Percentiles rank a stretch among this genome's conserved stretches.
Evolutionary conservation across 768 basidiomycete genomes (phyloP).

Genomic region (Podaxis rugospora): DNA sequence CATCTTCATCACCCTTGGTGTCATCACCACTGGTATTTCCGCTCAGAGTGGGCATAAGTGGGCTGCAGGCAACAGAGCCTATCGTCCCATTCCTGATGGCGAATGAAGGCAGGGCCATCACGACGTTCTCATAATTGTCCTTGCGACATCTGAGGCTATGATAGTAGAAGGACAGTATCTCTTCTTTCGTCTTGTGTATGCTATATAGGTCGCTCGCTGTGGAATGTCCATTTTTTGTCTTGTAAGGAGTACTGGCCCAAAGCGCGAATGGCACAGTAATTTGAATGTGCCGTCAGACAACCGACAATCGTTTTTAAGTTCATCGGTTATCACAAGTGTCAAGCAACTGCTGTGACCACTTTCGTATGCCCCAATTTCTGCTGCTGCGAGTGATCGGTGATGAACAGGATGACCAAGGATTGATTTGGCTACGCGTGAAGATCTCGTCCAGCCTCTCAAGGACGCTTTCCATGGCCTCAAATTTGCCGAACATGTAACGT

Average conservation of each 20-base stretch:
- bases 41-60: slow-evolving; percentile 60
- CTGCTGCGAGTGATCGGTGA: too few relatives aligned
- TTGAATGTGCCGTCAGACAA: neutral
- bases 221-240: neutral
- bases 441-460: too few relatives aligned
- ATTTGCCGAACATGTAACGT: too few relatives aligned
- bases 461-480: too few relatives aligned
- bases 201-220: neutral
- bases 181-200: neutral
- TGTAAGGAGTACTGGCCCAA: neutral
- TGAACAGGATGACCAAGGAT: too few relatives aligned
- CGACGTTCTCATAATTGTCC: neutral
- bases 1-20: slow-evolving; percentile 45
- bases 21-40: slow-evolving; percentile 59
- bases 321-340: too few relatives aligned
- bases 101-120: neutral
- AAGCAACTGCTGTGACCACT: too few relatives aligned
- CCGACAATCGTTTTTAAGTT: too few relatives aligned
- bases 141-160: neutral
- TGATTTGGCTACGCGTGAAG: too few relatives aligned
- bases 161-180: neutral
- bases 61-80: slow-evolving; percentile 75
- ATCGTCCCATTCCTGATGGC: slow-evolving; percentile 35
- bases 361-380: too few relatives aligned
- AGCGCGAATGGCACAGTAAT: neutral